Percentiles rank a stretch among this genome's conserved stretches.
Evolutionary conservation across 2,329 filamentous ascomycete genomes (phyloP).

Genomic region (Penicillium sp.): DNA sequence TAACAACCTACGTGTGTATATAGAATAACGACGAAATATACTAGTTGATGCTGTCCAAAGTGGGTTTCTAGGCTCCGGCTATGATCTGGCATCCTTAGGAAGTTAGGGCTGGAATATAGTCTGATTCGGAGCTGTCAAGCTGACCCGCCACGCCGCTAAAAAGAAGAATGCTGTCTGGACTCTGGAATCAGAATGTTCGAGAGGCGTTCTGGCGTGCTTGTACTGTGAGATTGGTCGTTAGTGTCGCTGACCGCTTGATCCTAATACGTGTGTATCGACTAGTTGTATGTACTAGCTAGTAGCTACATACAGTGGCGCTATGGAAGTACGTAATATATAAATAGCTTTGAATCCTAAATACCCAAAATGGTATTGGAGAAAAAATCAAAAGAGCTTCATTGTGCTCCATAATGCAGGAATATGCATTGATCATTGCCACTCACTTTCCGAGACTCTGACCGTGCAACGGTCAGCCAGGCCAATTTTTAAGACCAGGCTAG

Average conservation of each 20-base stretch:
- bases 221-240: not conserved
- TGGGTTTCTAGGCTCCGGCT: no score
- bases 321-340: no score
- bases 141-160: not conserved
- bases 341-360: no score
- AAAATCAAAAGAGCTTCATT: no score
- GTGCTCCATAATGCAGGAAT: not conserved
- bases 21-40: no score
- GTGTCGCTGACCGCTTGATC: not conserved
- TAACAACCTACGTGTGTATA: no score
- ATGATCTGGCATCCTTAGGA: not conserved
- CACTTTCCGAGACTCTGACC: not conserved
- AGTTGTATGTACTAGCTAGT: not conserved
- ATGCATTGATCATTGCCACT: not conserved
- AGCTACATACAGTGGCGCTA: not conserved
- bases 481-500: not conserved
- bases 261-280: not conserved
- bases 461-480: no score
- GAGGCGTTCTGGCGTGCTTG: not conserved
- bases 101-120: not conserved
- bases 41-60: not conserved
- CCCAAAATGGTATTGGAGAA: no score
- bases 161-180: not conserved
- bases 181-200: no score
- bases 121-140: not conserved